Evolutionary conservation across 441 rosid genomes (phyloP), one percentile per base, ranked within the genome.

Genomic region (Adansonia gregorii): DNA sequence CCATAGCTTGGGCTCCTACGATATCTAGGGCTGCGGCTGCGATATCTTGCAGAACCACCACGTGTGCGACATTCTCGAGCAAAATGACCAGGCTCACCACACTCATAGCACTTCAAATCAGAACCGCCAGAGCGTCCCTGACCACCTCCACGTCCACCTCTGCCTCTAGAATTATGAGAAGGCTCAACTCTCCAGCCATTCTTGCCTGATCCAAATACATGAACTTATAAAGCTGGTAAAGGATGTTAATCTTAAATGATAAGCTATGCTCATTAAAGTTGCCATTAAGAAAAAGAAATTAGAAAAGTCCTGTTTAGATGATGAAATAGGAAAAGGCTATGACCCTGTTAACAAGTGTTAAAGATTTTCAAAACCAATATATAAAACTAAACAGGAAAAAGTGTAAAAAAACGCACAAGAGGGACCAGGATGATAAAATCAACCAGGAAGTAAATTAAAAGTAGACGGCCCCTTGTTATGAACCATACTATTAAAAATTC

Each of bases 51-150:
- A 0, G 88, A 43, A 65, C 92, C 92, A 82, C 89, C 89, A 54
- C 93, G 93, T 59, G 68, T 74, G 39, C 93, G 88, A 69, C 95
- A 91, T 84, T 91, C 95, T 66, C 95, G 90, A 8, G 95, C 93
- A 89, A 91, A 91, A 78, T 91, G 95, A 59, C 95, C 95, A 67
- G 92, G 86, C 88, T 91, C 95, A 3, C 93, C 95, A 76, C 95
- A 91, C 73, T 91, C 93, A 72, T 91, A 91, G 79, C 95, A 89
- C 80, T 91, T 91, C 85, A 87, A 78, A 82, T 91, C 95, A 78
- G 93, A 89, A 76, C 91, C 95, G 43, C 95, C 89, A 22, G 90
- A 87, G 22, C 93, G 87, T 8, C 90, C 91, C 11, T 86, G 88
- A 12, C 92, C 88, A 6, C 84, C 88, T 0, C 92, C 88, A 8